Base-by-base conservation (phyloP, 192 early-diverging fungal species). In the Chytriomyces hyalinus region DNA sequence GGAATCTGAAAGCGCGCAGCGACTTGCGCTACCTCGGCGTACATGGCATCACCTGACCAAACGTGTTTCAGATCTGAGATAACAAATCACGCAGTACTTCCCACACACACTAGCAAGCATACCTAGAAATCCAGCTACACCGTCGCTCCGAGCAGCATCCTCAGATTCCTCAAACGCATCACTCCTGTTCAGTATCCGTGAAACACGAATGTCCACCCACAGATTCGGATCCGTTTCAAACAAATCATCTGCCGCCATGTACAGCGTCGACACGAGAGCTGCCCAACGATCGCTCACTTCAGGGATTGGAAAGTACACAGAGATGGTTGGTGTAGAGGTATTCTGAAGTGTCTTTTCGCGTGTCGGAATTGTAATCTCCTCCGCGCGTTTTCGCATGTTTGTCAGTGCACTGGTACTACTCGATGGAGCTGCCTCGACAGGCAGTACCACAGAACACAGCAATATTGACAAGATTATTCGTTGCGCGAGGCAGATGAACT, bases 61-160 rank as follows among this genome's bases (percentile, higher is more conserved):
- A 70, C 43, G 15, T 22, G 57, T 60, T 22, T 59, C 20, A 59
- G 20, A 13, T 59, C 13, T n/a, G 22, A 22, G 17, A 60, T 2
- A 60, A 22, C 22, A 5, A n/a, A 43, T 22, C 7, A 57, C 15
- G 20, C 50, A 10, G 57, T 22, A 22, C n/a, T 15, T 2, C 28
- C 28, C n/a, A 36, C 28, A 13, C 8, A 22, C 64, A 20, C 13
- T 5, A 15, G 64, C 5, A 43, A 26, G 20, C n/a, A 22, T 47
- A 73, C 72, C 72, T 43, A 63, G 11, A 63, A 73, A 73, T 63
- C 60, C 72, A n/a, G n/a, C 26, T 10, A 44, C 10, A 43, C 45
- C 20, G 7, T 48, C 45, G 15, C 46, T 73, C 63, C 26, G 11
- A 46, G 47, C 45, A 10, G 24, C 61, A n/a, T 43, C 4, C 13